These are phyloP conservation scores for Trichosporon coremiiforme DNA, from an alignment of 1,284 basidiomycete species.

Conservation along the genomic window DNA sequence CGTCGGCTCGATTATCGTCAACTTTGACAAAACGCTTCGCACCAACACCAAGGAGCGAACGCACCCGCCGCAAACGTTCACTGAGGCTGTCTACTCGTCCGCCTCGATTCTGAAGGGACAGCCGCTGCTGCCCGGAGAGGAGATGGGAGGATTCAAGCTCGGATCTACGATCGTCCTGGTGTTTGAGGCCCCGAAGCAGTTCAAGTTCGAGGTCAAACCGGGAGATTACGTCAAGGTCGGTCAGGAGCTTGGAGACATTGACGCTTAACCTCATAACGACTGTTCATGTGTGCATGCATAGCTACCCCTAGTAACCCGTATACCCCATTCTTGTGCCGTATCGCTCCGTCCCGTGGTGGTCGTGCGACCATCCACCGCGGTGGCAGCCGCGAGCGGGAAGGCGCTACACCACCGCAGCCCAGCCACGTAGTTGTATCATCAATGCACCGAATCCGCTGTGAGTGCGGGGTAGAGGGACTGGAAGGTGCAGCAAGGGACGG, in stretches of 20 bases:
- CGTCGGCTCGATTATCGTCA: conserved; percentile 93
- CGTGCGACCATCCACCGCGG: neutral
- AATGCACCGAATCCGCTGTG: conserved; percentile 2
- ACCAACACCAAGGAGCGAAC: conserved; percentile 73
- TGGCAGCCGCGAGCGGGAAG: neutral
- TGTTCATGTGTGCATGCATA: conserved; percentile 20
- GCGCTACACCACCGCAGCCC: neutral
- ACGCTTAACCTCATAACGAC: conserved; percentile 16
- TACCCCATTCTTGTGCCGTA: neutral
- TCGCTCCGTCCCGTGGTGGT: neutral
- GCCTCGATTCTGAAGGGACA: conserved; percentile 87
- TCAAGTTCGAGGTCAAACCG: conserved; percentile 75
- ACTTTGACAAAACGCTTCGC: conserved; percentile 88
- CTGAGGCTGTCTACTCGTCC: conserved; percentile 83
- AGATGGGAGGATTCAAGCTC: conserved; percentile 96
- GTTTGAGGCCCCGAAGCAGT: conserved; percentile 87
- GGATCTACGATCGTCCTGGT: conserved; percentile 96
- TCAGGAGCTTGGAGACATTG: conserved; percentile 58
- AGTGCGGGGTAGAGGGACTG: neutral
- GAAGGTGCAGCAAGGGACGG: neutral
- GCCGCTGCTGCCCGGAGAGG: conserved; percentile 81
- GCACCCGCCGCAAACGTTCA: conserved; percentile 84
- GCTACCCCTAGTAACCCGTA: neutral
- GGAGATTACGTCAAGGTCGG: conserved; percentile 90
- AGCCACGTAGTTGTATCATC: neutral